phyloP scores from a whole-genome alignment of 2,329 filamentous ascomycete species.

The Sarocladium brachiariae region DNA sequence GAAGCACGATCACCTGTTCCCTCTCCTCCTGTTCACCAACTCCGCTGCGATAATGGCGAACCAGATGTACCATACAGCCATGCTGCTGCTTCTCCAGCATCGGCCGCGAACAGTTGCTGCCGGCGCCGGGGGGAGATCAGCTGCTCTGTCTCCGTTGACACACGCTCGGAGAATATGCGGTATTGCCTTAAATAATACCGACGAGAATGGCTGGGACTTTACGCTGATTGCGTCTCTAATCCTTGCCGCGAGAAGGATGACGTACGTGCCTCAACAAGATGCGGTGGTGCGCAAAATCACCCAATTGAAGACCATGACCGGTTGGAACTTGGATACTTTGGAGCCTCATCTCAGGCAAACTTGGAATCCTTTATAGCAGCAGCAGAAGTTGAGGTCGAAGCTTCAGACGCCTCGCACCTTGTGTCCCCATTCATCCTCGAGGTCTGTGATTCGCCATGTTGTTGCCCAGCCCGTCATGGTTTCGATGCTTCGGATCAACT shows the following conservation, averaged over 20 bases:
- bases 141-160: conserved; percentile 36
- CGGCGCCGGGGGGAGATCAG: conserved; percentile 20
- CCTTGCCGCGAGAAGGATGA: conserved; percentile 38
- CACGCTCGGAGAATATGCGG: conserved; percentile 42
- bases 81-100: conserved; percentile 43
- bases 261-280: conserved; percentile 39
- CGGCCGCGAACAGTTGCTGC: conserved; percentile 38
- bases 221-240: conserved; percentile 39
- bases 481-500: conserved; percentile 43
- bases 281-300: conserved; percentile 33
- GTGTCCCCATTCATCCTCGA: conserved; percentile 36
- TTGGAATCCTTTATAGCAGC: conserved; percentile 18
- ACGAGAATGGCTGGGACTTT: conserved; percentile 39
- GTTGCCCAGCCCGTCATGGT: conserved; percentile 46
- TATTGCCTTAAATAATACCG: conserved; percentile 40
- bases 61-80: conserved; percentile 50
- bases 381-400: neutral
- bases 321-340: conserved; percentile 29
- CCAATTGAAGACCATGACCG: conserved; percentile 31
- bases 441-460: conserved; percentile 44
- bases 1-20: conserved; percentile 22
- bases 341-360: conserved; percentile 19
- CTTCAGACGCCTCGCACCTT: conserved; percentile 19
- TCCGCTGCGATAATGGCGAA: conserved; percentile 40
- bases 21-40: conserved; percentile 30